Evolutionary conservation across 2,329 filamentous ascomycete species (phyloP).

Genomic region (Ophiostoma populinum): DNA sequence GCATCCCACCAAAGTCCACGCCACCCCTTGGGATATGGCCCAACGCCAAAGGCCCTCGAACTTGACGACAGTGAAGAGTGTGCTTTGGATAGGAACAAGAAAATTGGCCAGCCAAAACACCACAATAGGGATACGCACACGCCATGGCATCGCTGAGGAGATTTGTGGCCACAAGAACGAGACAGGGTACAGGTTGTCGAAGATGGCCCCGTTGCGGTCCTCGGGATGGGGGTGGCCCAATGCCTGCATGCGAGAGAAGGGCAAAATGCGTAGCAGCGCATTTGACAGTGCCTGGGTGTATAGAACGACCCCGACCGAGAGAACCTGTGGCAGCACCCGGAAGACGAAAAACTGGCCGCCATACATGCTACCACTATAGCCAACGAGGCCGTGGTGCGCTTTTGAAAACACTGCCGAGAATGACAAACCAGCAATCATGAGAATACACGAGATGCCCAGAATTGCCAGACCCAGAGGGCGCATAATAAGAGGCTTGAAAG

Average conservation of each 20-base stretch:
- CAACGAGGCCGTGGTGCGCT: constrained; percentile 43
- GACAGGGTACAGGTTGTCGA: constrained; percentile 49
- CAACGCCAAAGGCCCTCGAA: constrained; percentile 50
- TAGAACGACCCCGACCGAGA: constrained; percentile 54
- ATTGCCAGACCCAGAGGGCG: constrained; percentile 45
- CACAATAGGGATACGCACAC: constrained; percentile 48
- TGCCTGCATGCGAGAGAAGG: constrained; percentile 62
- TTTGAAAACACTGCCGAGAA: constrained; percentile 56
- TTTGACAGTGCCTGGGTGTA: constrained; percentile 61
- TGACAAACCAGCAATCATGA: constrained; percentile 56
- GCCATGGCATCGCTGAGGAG: constrained; percentile 38
- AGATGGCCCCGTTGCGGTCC: constrained; percentile 46
- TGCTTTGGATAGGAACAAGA: constrained; percentile 65
- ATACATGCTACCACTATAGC: constrained; percentile 49
- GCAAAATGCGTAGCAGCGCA: constrained; percentile 58
- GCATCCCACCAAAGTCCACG: constrained; percentile 59
- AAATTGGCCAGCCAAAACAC: constrained; percentile 65
- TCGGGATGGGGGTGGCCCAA: constrained; percentile 27
- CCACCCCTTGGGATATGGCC: constrained; percentile 59
- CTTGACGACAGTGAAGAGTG: constrained; percentile 50
- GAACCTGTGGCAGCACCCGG: constrained; percentile 63
- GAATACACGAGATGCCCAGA: constrained; percentile 42
- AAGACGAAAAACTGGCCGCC: constrained; percentile 70
- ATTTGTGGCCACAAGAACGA: constrained; percentile 45
- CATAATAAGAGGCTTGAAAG: constrained; percentile 55